Base-by-base conservation (phyloP, 345 rosid genomes). In the Noccaea bulbosa region DNA sequence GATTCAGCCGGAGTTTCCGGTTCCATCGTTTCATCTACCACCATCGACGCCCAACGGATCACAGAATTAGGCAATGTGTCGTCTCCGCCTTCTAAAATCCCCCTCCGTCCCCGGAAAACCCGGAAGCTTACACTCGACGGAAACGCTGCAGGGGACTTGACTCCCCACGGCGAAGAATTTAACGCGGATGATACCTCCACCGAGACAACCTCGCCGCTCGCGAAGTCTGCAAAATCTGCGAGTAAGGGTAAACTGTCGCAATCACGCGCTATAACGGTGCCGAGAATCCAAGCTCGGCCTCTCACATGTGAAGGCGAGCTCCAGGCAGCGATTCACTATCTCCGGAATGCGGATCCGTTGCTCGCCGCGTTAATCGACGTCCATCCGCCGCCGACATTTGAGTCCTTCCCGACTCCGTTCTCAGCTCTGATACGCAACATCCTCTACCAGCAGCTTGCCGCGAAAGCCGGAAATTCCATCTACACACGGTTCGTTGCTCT, bases 391-490 rank as follows among this genome's bases (percentile, higher is more conserved):
- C 98, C 98, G 3, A 62, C 87, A 6, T 93, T 88, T 74, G 93
- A 90, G 32, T 63, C 86, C 1, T 90, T 88, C 63, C 83, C 79
- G 27, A 81, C 87, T 47, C 97, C 98, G 11, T 93, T 93, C 62
- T 72, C 83, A 1, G 98, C 98, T 33, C 84, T 93, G 52, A 82
- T 96, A 40, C 86, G 96, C 12, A 88, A 89, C 78, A 90, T 90
- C 41, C 90, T 90, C 44, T 90, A 88, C 72, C 98, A 93, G 67
- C 98, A 93, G 65, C 86, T 93, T 4, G 98, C 97, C 3, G 78
- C 72, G 27, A 93, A 87, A 52, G 95, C 97, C 2, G 98, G 97
- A 4, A 78, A 81, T 9, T 90, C 93, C 52, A 88, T 90, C 70
- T 90, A 90, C 82, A 77, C 96, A 1, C 85, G 98, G 20, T 93